A percentile compares a stretch with the other conserved stretches of the same genome.
Evolutionary conservation across 1,284 basidiomycete species (phyloP).

Genomic region (Sanghuangporus weigelae): DNA sequence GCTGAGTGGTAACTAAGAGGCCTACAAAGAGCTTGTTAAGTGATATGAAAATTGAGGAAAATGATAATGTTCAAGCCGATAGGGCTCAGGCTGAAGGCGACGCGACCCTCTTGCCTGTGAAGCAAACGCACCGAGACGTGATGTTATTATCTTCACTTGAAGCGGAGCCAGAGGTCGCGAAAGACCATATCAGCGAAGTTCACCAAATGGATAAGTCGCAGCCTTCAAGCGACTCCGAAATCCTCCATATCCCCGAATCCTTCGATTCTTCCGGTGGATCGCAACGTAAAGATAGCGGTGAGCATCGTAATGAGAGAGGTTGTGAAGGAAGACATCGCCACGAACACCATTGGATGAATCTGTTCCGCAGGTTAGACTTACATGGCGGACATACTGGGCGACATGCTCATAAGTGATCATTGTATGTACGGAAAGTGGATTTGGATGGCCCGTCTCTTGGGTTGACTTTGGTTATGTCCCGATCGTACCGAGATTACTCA

Average conservation of each 20-base stretch:
- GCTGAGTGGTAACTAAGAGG: not conserved
- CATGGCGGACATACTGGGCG: not conserved
- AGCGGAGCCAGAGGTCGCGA: not conserved
- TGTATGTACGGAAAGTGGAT: too few relatives aligned
- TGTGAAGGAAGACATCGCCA: not conserved
- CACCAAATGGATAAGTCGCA: not conserved
- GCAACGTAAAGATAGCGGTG: not conserved
- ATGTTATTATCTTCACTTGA: conserved; percentile 14
- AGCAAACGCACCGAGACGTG: conserved; percentile 7
- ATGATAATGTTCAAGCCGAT: conserved; percentile 11
- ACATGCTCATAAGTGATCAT: not conserved
- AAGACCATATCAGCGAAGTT: not conserved
- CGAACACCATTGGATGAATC: not conserved
- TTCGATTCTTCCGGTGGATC: conserved; percentile 30
- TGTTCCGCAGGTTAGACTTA: not conserved
- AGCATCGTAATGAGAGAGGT: not conserved
- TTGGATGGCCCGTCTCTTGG: too few relatives aligned
- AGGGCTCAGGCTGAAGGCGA: not conserved
- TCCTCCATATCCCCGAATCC: conserved; percentile 40
- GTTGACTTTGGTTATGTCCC: too few relatives aligned
- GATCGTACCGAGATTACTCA: too few relatives aligned
- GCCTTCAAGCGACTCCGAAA: conserved; percentile 30
- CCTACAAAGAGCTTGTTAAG: not conserved
- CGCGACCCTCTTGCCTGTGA: not conserved
- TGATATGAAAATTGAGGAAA: not conserved